A percentile compares a stretch with the other conserved stretches of the same genome.
phyloP scores from a whole-genome alignment of 345 rosid genomes.

The Melaleuca alternifolia region DNA sequence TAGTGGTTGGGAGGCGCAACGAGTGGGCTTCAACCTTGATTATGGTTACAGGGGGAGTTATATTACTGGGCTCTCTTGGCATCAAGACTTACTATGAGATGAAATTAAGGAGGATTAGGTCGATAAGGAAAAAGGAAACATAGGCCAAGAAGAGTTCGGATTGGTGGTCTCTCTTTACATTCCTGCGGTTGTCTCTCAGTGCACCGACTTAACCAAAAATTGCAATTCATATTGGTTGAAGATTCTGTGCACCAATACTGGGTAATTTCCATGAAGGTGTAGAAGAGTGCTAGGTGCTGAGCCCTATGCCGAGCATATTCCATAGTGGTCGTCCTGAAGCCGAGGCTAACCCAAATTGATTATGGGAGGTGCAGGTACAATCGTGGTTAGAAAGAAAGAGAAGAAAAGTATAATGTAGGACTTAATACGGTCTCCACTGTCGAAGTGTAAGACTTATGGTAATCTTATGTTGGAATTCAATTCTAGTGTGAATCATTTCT shows the following conservation, averaged over 20 bases:
- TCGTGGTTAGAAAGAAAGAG: not conserved
- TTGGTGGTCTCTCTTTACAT: not conserved
- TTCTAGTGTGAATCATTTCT: not conserved
- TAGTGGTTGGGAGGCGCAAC: conserved; percentile 67
- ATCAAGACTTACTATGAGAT: not conserved
- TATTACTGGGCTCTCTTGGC: not conserved
- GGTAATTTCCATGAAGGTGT: not conserved
- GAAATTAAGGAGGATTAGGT: not conserved
- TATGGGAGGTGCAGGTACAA: not conserved
- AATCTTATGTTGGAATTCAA: not conserved
- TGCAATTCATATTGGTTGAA: not conserved
- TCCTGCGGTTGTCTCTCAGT: not conserved
- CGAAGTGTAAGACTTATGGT: not conserved
- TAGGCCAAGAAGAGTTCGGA: not conserved
- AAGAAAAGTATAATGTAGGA: not conserved
- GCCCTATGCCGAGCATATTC: not conserved
- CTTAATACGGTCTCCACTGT: not conserved
- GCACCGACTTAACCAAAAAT: not conserved
- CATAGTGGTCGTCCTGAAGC: not conserved
- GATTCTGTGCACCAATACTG: not conserved
- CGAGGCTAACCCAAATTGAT: not conserved
- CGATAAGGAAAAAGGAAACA: not conserved
- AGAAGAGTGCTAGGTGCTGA: not conserved
- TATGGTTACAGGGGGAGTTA: not conserved
- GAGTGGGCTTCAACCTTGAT: conserved; percentile 43